These are phyloP conservation scores for Brassica napus DNA, from an alignment of 345 rosid genomes.

Conservation along the genomic window Da-Ae NC_063435.1:11811001-11811500, in stretches of 20 bases:
- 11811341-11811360: not conserved
- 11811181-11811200: not conserved
- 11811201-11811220: not conserved
- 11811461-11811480: not conserved
- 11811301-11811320: constrained; percentile 31
- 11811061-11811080: not conserved
- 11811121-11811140: not conserved
- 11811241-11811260: constrained; percentile 32
- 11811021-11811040: not conserved
- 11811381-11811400: constrained; percentile 31
- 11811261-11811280: constrained; percentile 37
- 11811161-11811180: not conserved
- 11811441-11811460: not conserved
- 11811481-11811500: constrained; percentile 6
- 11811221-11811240: constrained; percentile 29
- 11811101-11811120: not conserved
- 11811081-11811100: not conserved
- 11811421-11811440: not conserved
- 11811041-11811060: not conserved
- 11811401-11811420: constrained; percentile 8
- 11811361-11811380: constrained; percentile 35
- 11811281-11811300: constrained; percentile 37
- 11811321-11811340: constrained; percentile 8
- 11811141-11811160: not conserved
- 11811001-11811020: not conserved